Base-by-base conservation (phyloP, 1,139 yeast genomes). In the Nadsonia starkeyi-henricii region DNA sequence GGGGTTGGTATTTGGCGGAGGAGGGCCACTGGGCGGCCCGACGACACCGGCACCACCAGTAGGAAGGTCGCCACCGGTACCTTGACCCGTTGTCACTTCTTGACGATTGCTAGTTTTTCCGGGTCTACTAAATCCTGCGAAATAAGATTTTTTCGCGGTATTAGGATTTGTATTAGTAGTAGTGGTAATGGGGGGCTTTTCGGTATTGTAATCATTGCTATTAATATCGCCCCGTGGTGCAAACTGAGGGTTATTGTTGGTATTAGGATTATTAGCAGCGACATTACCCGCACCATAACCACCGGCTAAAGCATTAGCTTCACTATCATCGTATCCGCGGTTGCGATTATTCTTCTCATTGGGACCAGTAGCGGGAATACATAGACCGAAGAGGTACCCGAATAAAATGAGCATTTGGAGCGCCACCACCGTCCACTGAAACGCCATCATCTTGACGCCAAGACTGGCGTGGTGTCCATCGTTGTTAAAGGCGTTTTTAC, bases 371-470 rank as follows among this genome's bases (percentile, higher is more conserved):
- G 51, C 50, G 41, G 53, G 50, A 19, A 50, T 20, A 51, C 62
- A 57, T 52, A 64, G 57, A 18, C 59, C 57, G 53, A 59, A 52
- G 59, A 63, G 58, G 55, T 61, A 60, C 48, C 65, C 53, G 45
- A 67, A 33, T 49, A 59, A 53, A 44, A 64, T 52, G 33, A 77
- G 50, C 39, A 74, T 52, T 47, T 75, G 60, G 56, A 75, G 63
- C 48, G 73, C 75, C 2, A 72, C 75, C 1, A 77, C 65, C 19
- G 83, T 71, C 91, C 91, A 82, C 47, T 77, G 63, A 52, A 81
- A 75, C 17, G 77, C 86, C 62, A 81, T 70, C 63, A 77, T 66
- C 53, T 75, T 74, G 41, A 70, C 71, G 41, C 88, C 88, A 46
- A 85, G 57, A 13, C 57, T 60, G 13, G 91, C 75, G 7, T 7